Percentiles rank a stretch among this genome's conserved stretches.
Conservation (phyloP, 257 asterid species). For the Anisodus tanguticus region DNA sequence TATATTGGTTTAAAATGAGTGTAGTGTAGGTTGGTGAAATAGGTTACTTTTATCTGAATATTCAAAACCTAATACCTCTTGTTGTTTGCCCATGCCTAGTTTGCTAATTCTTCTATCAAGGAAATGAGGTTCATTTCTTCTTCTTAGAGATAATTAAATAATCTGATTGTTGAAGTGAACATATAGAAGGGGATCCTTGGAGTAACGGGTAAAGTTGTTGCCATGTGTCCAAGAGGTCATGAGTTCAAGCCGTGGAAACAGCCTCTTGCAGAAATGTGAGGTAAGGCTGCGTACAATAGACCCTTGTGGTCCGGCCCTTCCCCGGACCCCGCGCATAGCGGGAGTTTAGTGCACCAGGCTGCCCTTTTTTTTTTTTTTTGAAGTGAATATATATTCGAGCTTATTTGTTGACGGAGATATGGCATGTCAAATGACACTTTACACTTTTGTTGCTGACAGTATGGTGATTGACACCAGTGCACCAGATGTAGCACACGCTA, state of each 20-base stretch:
- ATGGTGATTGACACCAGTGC: conserved; percentile 66
- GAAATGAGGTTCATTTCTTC: not conserved
- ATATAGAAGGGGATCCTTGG: not conserved
- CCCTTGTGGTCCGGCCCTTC: no score
- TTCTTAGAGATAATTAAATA: not conserved
- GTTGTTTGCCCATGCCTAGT: not conserved
- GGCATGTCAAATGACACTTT: conserved; percentile 12
- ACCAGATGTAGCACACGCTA: conserved; percentile 59
- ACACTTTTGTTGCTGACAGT: conserved; percentile 37
- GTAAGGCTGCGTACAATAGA: no score
- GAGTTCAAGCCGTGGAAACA: no score
- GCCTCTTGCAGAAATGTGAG: no score
- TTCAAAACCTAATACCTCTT: not conserved
- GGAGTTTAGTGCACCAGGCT: no score
- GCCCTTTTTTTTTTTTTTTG: no score
- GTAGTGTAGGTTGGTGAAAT: not conserved
- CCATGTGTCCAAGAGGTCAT: no score
- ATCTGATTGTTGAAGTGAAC: not conserved
- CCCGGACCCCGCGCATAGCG: no score
- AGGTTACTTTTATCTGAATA: not conserved
- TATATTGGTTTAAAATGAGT: not conserved
- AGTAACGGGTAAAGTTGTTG: no score
- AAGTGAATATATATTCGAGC: not conserved
- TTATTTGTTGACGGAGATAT: not conserved
- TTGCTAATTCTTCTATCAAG: not conserved